Conservation (phyloP, 2,329 filamentous ascomycete species). For the Pseudogymnoascus sp. region DNA sequence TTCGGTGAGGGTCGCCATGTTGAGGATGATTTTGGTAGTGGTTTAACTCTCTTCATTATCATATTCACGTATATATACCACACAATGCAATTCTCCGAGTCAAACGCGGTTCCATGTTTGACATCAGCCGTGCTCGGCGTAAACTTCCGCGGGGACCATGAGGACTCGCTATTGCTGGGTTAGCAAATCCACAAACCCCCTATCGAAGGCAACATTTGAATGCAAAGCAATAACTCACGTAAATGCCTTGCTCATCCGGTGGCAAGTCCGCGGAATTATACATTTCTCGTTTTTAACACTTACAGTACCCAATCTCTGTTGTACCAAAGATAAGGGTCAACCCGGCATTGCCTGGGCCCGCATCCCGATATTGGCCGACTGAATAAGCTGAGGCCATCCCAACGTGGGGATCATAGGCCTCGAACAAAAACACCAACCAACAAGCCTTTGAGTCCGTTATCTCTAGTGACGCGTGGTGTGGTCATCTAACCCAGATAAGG, state of each 20-base stretch:
- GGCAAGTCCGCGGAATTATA: conserved; percentile 6
- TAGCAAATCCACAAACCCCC: neutral
- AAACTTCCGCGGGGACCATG: neutral
- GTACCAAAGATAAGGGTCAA: neutral
- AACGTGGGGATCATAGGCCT: neutral
- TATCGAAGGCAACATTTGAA: neutral
- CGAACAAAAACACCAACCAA: neutral
- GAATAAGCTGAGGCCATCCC: neutral
- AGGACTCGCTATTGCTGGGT: neutral
- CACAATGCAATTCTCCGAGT: neutral
- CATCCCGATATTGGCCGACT: neutral
- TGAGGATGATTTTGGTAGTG: neutral
- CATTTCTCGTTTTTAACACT: neutral
- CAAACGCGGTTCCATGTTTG: neutral
- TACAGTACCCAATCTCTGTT: neutral
- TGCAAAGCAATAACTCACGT: neutral
- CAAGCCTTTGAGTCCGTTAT: neutral
- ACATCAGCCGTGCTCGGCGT: neutral
- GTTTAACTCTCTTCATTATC: neutral
- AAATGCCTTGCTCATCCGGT: neutral
- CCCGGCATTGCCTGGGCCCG: neutral
- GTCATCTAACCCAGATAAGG: neutral
- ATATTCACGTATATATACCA: neutral
- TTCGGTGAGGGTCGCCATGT: neutral
- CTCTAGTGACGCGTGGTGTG: neutral